Evolutionary conservation across 164 flowering plant species (phyloP).

Genomic region (Magnolia changhungtana): DNA sequence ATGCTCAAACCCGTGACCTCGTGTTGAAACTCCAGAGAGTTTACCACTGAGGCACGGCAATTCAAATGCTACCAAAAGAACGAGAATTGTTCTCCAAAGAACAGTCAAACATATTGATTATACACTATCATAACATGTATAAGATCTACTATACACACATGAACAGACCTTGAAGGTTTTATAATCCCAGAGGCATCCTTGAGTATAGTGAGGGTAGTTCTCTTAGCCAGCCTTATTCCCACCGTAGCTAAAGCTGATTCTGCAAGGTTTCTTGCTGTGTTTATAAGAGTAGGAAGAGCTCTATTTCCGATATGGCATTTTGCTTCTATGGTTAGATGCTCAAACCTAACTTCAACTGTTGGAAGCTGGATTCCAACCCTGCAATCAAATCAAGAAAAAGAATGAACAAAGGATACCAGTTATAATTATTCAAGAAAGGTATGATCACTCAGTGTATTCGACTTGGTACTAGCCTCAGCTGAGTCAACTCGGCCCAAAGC

Average conservation of each 20-base stretch:
- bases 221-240: constrained; percentile 61
- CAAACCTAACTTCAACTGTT: constrained; percentile 36
- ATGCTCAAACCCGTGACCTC: no score
- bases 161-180: constrained; percentile 74
- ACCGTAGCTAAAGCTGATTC: constrained; percentile 53
- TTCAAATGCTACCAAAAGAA: no score
- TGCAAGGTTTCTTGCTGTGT: constrained; percentile 28
- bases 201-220: constrained; percentile 70
- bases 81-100: no score
- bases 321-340: constrained; percentile 32
- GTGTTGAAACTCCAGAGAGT: no score
- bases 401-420: neutral
- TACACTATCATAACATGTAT: neutral
- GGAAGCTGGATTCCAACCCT: constrained; percentile 40
- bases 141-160: neutral
- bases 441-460: neutral
- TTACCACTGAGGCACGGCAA: no score
- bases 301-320: constrained; percentile 37
- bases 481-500: neutral
- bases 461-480: neutral
- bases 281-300: constrained; percentile 40
- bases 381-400: constrained; percentile 8
- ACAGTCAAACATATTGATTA: neutral
- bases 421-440: neutral
- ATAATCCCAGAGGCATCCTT: constrained; percentile 81